phyloP scores from a whole-genome alignment of 257 asterid genomes.

The Plectranthus barbatus region DNA sequence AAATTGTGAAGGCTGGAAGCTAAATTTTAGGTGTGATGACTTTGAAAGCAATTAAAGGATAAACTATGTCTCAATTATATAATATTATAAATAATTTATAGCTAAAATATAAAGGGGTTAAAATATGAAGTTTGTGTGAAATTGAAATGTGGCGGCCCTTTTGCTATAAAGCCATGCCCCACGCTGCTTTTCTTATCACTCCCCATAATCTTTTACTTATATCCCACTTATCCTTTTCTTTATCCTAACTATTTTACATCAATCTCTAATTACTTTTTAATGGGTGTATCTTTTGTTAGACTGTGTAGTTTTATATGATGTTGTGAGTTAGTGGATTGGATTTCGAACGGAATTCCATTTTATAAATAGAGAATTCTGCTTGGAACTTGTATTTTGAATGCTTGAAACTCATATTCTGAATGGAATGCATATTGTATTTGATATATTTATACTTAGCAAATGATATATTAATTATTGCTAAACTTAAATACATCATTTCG shows the following conservation, averaged over 20 bases:
- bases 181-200: constrained; percentile 10
- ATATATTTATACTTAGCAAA: too few species aligned
- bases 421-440: too few species aligned
- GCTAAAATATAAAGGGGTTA: not conserved
- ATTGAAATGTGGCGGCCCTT: constrained; percentile 17
- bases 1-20: not conserved
- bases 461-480: too few species aligned
- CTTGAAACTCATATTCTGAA: too few species aligned
- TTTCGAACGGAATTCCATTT: too few species aligned
- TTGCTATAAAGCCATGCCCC: constrained; percentile 28
- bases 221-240: not conserved
- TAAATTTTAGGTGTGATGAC: not conserved
- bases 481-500: too few species aligned
- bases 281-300: too few species aligned
- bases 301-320: too few species aligned
- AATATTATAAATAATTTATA: not conserved
- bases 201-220: constrained; percentile 11
- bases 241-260: not conserved
- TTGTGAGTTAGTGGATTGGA: too few species aligned
- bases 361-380: too few species aligned
- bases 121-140: constrained; percentile 20
- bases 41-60: constrained; percentile 27
- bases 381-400: too few species aligned
- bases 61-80: not conserved
- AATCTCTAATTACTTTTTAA: not conserved